phyloP scores from a whole-genome alignment of 2,329 filamentous ascomycete genomes.

The Colletotrichum somersetense region DNA sequence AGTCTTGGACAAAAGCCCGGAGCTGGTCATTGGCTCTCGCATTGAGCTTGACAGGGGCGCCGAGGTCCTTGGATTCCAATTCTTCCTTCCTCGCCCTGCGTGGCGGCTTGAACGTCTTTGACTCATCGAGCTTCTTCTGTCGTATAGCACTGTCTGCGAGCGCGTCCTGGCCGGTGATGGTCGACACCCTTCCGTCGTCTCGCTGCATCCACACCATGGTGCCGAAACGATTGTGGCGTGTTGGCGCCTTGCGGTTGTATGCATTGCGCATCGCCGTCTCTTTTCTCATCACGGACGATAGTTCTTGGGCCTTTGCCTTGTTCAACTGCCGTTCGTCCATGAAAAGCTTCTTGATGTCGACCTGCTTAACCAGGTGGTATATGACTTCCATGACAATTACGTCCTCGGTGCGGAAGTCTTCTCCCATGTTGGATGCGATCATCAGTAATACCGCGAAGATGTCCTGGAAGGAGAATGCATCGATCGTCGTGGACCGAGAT shows the following conservation, averaged over 20 bases:
- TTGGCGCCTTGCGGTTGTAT: constrained; percentile 82
- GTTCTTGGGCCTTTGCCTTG: constrained; percentile 77
- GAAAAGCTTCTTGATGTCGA: constrained; percentile 87
- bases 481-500: constrained; percentile 87
- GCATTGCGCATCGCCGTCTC: constrained; percentile 86
- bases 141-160: constrained; percentile 79
- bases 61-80: constrained; percentile 79
- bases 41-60: constrained; percentile 77
- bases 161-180: constrained; percentile 89
- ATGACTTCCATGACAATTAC: constrained; percentile 90
- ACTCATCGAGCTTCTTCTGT: constrained; percentile 89
- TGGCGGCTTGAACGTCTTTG: constrained; percentile 91
- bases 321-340: constrained; percentile 81
- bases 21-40: constrained; percentile 81
- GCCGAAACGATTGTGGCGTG: constrained; percentile 92
- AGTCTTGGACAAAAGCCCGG: constrained; percentile 88
- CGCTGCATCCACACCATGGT: constrained; percentile 98
- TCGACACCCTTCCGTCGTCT: constrained; percentile 85
- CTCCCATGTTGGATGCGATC: constrained; percentile 90
- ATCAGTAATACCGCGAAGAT: constrained; percentile 88
- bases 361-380: constrained; percentile 92
- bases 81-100: constrained; percentile 72
- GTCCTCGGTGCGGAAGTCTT: constrained; percentile 92
- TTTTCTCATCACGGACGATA: constrained; percentile 80
- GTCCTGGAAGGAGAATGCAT: constrained; percentile 91